Evolutionary conservation across 2,329 filamentous ascomycete genomes (phyloP).

Genomic region (Neonectria ditissima): DNA sequence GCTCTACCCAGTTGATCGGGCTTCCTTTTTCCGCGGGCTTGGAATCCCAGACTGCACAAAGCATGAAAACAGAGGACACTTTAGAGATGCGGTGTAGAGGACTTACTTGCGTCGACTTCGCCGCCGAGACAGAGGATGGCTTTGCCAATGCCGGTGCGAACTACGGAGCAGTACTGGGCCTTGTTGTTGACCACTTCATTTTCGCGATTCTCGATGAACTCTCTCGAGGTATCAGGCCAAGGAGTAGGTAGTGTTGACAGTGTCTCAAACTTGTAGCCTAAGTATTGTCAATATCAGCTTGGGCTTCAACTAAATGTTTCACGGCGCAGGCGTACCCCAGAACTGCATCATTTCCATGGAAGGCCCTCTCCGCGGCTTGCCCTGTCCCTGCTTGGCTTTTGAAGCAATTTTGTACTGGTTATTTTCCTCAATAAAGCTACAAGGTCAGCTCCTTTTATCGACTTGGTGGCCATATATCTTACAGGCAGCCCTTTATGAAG

Average conservation of each 20-base stretch:
- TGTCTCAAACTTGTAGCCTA: conserved; percentile 97
- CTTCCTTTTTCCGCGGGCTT: conserved; percentile 75
- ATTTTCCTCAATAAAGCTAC: conserved; percentile 93
- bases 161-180: conserved; percentile 95
- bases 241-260: conserved; percentile 79
- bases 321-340: conserved; percentile 73
- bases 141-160: conserved; percentile 86
- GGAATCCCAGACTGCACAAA: conserved; percentile 78
- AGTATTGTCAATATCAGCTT: neutral
- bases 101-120: conserved; percentile 87
- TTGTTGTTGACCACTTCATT: conserved; percentile 84
- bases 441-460: conserved; percentile 13
- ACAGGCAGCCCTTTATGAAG: conserved; percentile 64
- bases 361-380: conserved; percentile 52
- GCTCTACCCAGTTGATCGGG: conserved; percentile 92
- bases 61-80: conserved; percentile 7
- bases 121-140: conserved; percentile 84
- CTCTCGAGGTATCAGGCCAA: conserved; percentile 79
- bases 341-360: conserved; percentile 88
- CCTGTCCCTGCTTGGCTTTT: conserved; percentile 64
- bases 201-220: conserved; percentile 82
- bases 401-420: conserved; percentile 76
- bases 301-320: neutral
- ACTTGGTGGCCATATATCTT: conserved; percentile 42
- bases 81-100: neutral